Evolutionary conservation across 495 filamentous ascomycete species (phyloP), one percentile per base, ranked within the genome.

Genomic region (Penicillium arizonense): DNA sequence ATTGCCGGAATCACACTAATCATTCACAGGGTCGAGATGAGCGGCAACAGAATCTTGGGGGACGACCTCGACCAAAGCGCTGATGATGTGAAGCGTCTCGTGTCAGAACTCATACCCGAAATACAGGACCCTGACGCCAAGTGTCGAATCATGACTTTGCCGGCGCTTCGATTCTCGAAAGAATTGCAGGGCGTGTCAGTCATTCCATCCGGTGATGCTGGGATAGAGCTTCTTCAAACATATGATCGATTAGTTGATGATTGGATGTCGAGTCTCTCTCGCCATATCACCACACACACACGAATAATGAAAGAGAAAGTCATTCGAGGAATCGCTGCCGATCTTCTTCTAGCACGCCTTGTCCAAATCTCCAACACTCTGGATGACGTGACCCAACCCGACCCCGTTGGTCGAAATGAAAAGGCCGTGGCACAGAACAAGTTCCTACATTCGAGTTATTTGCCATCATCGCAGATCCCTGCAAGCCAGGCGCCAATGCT

Each of bases 251-350:
- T 79, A 32, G 61, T 77, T 13, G 54, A 72, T 13, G 52, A 70
- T 24, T 80, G 73, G 74, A 52, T 80, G 11, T 53, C 64, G 5
- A 62, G 48, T 47, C 47, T 79, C 20, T 55, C 74, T 6, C 47
- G 53, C 14, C 48, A 48, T 8, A 65, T 74, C 48, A 71, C 77
- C 6, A 60, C 61, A 2, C 69, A 60, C 11, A 69, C 70, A 16
- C 67, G 77, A 10, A 58, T 75, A 1, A 58, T 61, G 45, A 74
- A 77, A 53, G 77, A 77, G 48, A 74, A 64, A 54, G 47, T 64
- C 12, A 59, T 78, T 24, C 64, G 77, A 43, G 58, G 61, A 3
- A 41, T 80, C 28, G 67, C 72, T 24, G 68, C 64, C 13, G 71
- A 77, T 39, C 52, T 80, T 20, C 55, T 66, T 43, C 52, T 80